Base-by-base conservation (phyloP, 2,329 filamentous ascomycete genomes). In the Colletotrichum lentis region DNA sequence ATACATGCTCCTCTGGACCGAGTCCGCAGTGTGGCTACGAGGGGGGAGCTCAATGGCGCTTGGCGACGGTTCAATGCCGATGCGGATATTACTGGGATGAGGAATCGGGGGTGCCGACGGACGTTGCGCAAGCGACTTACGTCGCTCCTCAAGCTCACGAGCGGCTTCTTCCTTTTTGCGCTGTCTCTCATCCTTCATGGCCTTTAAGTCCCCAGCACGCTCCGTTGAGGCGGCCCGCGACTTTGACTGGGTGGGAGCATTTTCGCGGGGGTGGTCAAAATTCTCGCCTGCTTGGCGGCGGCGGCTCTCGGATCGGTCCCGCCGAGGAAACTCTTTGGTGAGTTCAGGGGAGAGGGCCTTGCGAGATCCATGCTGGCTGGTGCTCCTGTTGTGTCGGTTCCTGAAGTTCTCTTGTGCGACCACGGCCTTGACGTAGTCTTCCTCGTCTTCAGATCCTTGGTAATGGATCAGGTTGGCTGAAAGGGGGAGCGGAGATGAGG, bases 71-170 rank as follows among this genome's bases (percentile, higher is more conserved):
- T 69, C 71, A 20, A 74, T 71, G 3, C 74, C 73, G 12, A 73
- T 69, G 11, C 76, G 75, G 50, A 88, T 79, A 66, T 87, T 80
- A 69, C 84, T 83, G 0, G 94, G 94, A 71, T 94, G 90, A 5
- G 92, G 90, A 69, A 97, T 96, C 0, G 88, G 82, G 0, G 93
- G 93, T 3, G 90, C 93, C 27, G 91, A 92, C 3, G 93, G 91
- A 57, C 93, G 87, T 63, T 92, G 87, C 22, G 92, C 93, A 31
- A 97, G 83, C 16, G 95, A 97, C 75, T 92, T 88, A 66, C 95
- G 90, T 35, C 95, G 89, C 74, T 96, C 92, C 78, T 97, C 94
- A 0, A 98, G 86, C 78, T 97, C 94, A 55, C 91, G 89, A 8
- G 94, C 93, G 11, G 91, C 91, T 56, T 89, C 83, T 71, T 93